Percentiles rank a stretch among this genome's conserved stretches.
Evolutionary conservation across 202 grass and related monocot species (phyloP).

Genomic region (Carex arenaria): DNA sequence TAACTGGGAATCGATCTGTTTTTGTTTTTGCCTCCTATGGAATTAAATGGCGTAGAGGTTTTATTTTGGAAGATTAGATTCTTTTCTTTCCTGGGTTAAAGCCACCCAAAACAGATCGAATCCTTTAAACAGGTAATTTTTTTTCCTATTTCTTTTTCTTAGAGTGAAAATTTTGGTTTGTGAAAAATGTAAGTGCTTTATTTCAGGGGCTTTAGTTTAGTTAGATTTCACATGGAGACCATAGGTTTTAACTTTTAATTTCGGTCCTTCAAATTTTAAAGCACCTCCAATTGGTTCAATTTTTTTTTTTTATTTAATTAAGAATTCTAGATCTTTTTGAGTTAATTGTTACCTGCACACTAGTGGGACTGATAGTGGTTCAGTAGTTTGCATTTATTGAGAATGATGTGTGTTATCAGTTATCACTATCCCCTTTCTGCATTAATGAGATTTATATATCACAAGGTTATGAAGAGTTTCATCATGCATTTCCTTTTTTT

Average conservation of each 20-base stretch:
- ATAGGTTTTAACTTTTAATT: slow-evolving; percentile 19
- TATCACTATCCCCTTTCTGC: slow-evolving; percentile 5
- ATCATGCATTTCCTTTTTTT: background rate
- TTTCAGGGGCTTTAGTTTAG: background rate
- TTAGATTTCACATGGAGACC: slow-evolving; percentile 5
- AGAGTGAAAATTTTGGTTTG: background rate
- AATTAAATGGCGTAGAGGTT: background rate
- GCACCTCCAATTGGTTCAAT: background rate
- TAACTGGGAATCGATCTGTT: slow-evolving; percentile 16
- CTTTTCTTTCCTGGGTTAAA: slow-evolving; percentile 22
- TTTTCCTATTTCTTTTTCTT: background rate
- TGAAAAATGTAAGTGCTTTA: background rate
- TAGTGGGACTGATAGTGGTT: slow-evolving; percentile 5
- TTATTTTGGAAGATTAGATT: slow-evolving; percentile 15
- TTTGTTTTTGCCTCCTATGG: background rate
- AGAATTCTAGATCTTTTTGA: slow-evolving; percentile 19
- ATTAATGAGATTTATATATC: slow-evolving; percentile 11
- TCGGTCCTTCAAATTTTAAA: background rate
- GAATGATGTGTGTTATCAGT: background rate
- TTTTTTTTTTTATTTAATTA: background rate
- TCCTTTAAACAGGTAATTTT: slow-evolving; percentile 12
- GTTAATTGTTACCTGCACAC: slow-evolving; percentile 10
- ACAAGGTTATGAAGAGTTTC: slow-evolving; percentile 2
- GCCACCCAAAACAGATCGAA: slow-evolving; percentile 24
- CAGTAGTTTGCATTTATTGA: slow-evolving; percentile 9